phyloP scores from a whole-genome alignment of 164 flowering plant species.

The Stephania yunnanensis region DNA sequence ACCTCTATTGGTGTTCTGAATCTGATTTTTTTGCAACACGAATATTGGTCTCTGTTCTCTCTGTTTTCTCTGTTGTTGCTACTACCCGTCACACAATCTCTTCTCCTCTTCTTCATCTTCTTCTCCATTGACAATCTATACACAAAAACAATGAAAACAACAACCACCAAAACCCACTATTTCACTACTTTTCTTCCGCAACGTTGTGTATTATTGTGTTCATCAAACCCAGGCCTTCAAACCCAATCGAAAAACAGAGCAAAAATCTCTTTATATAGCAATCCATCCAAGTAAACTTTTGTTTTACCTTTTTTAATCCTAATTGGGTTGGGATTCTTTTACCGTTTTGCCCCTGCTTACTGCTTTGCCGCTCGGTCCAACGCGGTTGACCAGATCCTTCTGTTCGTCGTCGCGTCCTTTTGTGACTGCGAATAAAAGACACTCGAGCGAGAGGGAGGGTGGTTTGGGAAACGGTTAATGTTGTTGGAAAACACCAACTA shows the following conservation, averaged over 20 bases:
- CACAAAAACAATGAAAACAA: not conserved
- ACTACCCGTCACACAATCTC: not conserved
- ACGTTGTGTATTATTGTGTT: not conserved
- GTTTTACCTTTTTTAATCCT: not conserved
- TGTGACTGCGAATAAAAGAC: no score
- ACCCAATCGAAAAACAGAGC: constrained; percentile 4
- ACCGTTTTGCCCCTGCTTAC: not conserved
- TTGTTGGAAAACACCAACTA: not conserved
- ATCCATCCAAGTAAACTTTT: not conserved
- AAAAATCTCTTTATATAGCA: constrained; percentile 8
- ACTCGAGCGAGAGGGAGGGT: not conserved
- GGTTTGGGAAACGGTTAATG: constrained; percentile 2
- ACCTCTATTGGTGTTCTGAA: not conserved
- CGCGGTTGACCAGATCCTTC: constrained; percentile 1
- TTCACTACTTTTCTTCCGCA: constrained; percentile 13
- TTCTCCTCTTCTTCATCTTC: constrained; percentile 2
- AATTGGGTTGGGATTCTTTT: not conserved
- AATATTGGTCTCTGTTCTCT: no score
- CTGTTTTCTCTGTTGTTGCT: no score
- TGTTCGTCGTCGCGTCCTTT: not conserved
- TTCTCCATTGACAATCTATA: not conserved
- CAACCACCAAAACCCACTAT: constrained; percentile 3
- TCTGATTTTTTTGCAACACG: not conserved
- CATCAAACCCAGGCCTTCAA: not conserved
- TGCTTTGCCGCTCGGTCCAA: not conserved